Conservation (phyloP, 495 filamentous ascomycete genomes). For the Penicillium lividum region DNA sequence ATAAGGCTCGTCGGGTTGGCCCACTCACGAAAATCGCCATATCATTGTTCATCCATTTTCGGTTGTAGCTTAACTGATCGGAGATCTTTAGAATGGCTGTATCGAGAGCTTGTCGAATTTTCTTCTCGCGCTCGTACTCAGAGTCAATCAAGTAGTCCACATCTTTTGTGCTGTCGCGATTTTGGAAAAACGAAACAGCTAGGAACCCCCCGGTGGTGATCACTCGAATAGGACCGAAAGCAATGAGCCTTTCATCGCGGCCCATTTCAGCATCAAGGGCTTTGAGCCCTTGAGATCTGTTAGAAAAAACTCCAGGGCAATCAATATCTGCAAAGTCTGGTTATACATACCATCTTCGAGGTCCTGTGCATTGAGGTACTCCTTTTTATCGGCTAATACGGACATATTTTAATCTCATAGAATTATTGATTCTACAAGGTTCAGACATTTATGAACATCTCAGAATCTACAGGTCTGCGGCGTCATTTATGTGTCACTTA, state of each 20-base stretch:
- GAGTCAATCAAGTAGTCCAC: slow-evolving; percentile 36
- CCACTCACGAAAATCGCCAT: slow-evolving; percentile 33
- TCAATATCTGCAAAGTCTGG: neutral
- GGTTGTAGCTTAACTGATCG: slow-evolving; percentile 16
- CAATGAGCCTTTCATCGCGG: slow-evolving; percentile 25
- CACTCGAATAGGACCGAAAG: slow-evolving; percentile 37
- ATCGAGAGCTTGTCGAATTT: slow-evolving; percentile 25
- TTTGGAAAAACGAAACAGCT: slow-evolving; percentile 23
- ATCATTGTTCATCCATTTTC: slow-evolving; percentile 33
- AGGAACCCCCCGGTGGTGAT: slow-evolving; percentile 34
- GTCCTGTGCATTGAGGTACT: neutral
- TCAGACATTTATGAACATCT: neutral
- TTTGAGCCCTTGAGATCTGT: slow-evolving; percentile 22
- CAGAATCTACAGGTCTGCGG: too few species aligned
- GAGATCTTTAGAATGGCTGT: slow-evolving; percentile 21
- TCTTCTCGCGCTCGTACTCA: slow-evolving; percentile 27
- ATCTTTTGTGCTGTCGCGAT: slow-evolving; percentile 33
- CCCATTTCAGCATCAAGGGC: slow-evolving; percentile 32
- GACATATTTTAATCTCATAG: too few species aligned
- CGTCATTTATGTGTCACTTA: too few species aligned
- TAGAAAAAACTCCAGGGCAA: neutral
- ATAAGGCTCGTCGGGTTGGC: slow-evolving; percentile 18
- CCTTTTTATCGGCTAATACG: neutral
- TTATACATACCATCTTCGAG: neutral
- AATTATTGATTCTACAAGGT: too few species aligned